Evolutionary conservation across 768 basidiomycete species (phyloP).

Genomic region (Termitomyces sp.): DNA sequence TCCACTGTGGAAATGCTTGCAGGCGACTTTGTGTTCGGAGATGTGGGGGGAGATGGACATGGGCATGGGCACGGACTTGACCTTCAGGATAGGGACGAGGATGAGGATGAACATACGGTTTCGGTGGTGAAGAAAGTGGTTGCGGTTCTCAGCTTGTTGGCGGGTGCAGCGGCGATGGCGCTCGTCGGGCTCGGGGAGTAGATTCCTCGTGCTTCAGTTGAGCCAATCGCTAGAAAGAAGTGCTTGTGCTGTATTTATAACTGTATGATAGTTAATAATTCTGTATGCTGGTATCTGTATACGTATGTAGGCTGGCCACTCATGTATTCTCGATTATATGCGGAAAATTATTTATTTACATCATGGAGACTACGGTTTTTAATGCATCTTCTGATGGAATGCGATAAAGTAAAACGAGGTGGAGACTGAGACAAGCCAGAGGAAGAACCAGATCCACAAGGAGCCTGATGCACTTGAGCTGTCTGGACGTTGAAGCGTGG

Average conservation of each 20-base stretch:
- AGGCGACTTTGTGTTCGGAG: slow-evolving; percentile 79
- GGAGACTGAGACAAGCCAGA: background rate
- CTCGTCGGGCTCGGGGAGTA: slow-evolving; percentile 47
- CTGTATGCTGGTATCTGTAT: background rate
- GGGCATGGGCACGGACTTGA: slow-evolving; percentile 11
- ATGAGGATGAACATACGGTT: slow-evolving; percentile 14
- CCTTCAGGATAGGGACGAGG: slow-evolving; percentile 7
- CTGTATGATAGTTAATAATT: background rate
- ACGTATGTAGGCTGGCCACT: background rate
- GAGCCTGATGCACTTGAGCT: background rate
- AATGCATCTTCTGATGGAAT: background rate
- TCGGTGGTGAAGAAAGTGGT: slow-evolving; percentile 38
- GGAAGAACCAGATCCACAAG: background rate
- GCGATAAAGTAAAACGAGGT: background rate
- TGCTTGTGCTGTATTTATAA: background rate
- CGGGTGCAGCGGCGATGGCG: slow-evolving; percentile 66
- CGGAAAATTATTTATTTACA: background rate
- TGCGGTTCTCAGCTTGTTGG: slow-evolving; percentile 57
- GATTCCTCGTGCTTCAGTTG: background rate
- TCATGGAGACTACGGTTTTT: background rate
- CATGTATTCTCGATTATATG: background rate
- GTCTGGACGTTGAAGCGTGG: too few species aligned
- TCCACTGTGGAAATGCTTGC: slow-evolving; percentile 86
- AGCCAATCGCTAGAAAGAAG: background rate
- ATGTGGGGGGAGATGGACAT: slow-evolving; percentile 36